Base-by-base conservation (phyloP, 345 rosid genomes). In the Turnera subulata region DNA sequence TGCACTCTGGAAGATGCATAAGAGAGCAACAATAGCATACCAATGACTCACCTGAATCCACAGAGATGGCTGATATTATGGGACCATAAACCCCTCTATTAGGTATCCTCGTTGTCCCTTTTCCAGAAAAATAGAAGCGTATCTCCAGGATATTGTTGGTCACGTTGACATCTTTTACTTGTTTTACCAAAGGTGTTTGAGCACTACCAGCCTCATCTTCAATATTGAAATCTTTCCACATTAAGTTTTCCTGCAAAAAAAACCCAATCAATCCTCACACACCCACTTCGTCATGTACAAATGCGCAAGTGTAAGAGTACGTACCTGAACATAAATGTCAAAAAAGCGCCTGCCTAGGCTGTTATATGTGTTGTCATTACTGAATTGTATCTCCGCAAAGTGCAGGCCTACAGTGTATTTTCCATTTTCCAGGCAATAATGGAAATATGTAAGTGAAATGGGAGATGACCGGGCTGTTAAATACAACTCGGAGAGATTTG, bases 291-390 rank as follows among this genome's bases (percentile, higher is more conserved):
- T n/a, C 21, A 53, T 38, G 12, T 32, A 48, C 50, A 16, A 66
- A 29, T 8, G 11, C 5, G 6, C 6, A 19, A 13, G 9, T 10
- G 22, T 15, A 47, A 10, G 29, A 73, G 54, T 1, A 49, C 47
- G 57, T 64, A 80, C 90, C 90, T 82, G 84, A 69, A 84, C 47
- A 71, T 82, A 82, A 67, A 86, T 75, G 70, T 84, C 75, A 46
- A 80, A 82, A 5, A 79, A 0, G 50, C 88, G 90, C 69, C 81
- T 74, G 37, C 90, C 88, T 3, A 84, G 83, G 63, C 77, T 77
- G 52, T 9, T 70, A 68, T 67, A 80, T 22, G 50, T 69, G 15
- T 56, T 74, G 55, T 74, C 84, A 64, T 70, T 54, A 17, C 80
- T 76, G 57, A 86, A 86, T 39, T 78, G 58, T 62, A 82, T 49